A percentile compares a stretch with the other conserved stretches of the same genome.
These are phyloP conservation scores for Musa beccarii DNA, from an alignment of 176 grass and related monocot species.

Conservation along the genomic window DNA sequence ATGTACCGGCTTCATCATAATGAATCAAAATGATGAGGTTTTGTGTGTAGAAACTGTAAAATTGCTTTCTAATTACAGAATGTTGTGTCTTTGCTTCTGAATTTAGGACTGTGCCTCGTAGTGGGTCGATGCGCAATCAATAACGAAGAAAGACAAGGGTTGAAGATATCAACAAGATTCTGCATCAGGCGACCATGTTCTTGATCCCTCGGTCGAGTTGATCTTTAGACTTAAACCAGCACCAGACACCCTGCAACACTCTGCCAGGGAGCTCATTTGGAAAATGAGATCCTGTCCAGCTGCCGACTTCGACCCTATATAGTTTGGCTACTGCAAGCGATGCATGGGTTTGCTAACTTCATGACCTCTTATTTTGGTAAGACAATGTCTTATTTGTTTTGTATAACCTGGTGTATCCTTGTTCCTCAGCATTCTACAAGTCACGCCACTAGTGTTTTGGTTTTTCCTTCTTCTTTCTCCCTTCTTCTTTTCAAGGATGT, in stretches of 20 bases:
- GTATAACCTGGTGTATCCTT: conserved; percentile 6
- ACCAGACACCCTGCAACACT: neutral
- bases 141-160: neutral
- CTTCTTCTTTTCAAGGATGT: neutral
- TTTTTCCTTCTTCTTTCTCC: neutral
- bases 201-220: neutral
- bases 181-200: neutral
- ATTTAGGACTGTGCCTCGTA: conserved; percentile 9
- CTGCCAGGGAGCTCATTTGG: neutral
- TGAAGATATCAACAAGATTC: neutral
- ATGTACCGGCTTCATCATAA: too few relatives aligned
- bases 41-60: neutral
- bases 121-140: neutral
- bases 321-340: neutral
- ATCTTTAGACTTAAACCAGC: neutral
- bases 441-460: neutral
- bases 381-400: conserved; percentile 1
- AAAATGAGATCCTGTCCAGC: neutral
- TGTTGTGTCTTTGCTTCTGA: neutral
- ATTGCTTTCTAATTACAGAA: neutral
- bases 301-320: neutral
- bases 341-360: conserved; percentile 10
- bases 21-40: too few relatives aligned
- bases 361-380: conserved; percentile 5
- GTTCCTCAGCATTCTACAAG: neutral